Percentiles rank a stretch among this genome's conserved stretches.
These are phyloP conservation scores for Sporothrix curviconia DNA, from an alignment of 2,329 filamentous ascomycete species.

Conservation along the genomic window DNA sequence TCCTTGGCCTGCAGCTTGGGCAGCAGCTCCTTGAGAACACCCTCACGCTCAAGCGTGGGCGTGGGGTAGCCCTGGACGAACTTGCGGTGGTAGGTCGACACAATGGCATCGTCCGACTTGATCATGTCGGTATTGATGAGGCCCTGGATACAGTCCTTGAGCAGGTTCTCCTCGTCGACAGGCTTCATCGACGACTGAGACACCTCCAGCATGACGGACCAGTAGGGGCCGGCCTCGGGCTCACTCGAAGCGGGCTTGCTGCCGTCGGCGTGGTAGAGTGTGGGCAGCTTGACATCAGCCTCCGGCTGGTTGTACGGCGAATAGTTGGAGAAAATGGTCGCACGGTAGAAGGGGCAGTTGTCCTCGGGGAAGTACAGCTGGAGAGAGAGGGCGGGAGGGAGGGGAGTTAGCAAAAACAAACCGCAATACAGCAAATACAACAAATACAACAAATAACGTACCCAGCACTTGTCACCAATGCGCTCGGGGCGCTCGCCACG, in stretches of 20 bases:
- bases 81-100: constrained; percentile 94
- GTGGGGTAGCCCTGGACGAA: constrained; percentile 99
- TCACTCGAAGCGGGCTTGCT: constrained; percentile 67
- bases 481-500: constrained; percentile 86
- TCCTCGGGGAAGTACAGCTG: constrained; percentile 97
- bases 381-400: no score
- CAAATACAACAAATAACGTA: constrained; percentile 36
- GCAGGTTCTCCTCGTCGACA: constrained; percentile 75
- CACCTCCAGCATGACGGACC: constrained; percentile 99
- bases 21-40: constrained; percentile 83
- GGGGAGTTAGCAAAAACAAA: not conserved
- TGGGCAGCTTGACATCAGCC: constrained; percentile 74
- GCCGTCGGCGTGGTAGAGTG: constrained; percentile 77
- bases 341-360: constrained; percentile 98
- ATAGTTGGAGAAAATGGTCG: constrained; percentile 99
- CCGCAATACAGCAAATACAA: not conserved
- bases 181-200: constrained; percentile 95
- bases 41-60: constrained; percentile 88
- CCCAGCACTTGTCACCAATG: constrained; percentile 99
- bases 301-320: constrained; percentile 96
- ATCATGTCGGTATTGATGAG: constrained; percentile 98
- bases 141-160: constrained; percentile 89
- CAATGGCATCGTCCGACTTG: constrained; percentile 82
- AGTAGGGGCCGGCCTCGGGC: constrained; percentile 86
- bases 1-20: constrained; percentile 86